Evolutionary conservation across 2,329 filamentous ascomycete species (phyloP).

Genomic region (Nemania sp.): DNA sequence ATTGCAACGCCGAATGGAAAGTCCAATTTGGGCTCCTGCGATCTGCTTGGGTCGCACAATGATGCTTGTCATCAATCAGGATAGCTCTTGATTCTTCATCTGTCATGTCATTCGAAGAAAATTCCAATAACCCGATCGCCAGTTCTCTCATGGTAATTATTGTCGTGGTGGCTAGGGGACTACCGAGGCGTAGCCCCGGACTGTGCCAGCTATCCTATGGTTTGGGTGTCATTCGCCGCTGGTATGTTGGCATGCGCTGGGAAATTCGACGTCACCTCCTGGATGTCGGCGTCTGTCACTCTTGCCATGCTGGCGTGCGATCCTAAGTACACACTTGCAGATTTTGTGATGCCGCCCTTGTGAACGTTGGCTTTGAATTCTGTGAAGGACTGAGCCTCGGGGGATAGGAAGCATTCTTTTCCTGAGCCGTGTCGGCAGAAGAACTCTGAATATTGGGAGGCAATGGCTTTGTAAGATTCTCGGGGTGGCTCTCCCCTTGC

Average conservation of each 20-base stretch:
- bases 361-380: conserved; percentile 7
- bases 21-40: too few species aligned
- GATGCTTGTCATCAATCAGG: too few species aligned
- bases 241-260: background rate
- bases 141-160: background rate
- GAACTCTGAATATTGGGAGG: background rate
- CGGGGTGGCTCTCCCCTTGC: background rate
- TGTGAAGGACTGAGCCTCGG: background rate
- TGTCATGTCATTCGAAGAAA: background rate
- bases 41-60: too few species aligned
- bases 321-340: conserved; percentile 1
- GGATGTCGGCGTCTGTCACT: conserved; percentile 5
- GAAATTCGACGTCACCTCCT: background rate
- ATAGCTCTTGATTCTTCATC: too few species aligned
- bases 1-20: too few species aligned
- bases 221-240: background rate
- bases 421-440: background rate
- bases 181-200: background rate
- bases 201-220: conserved; percentile 5
- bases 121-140: conserved; percentile 7
- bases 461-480: background rate
- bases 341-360: background rate
- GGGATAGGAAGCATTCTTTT: background rate
- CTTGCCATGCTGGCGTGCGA: background rate
- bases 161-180: background rate